phyloP scores from a whole-genome alignment of 2,329 filamentous ascomycete genomes.

The Penicillium oxalicum region DNA sequence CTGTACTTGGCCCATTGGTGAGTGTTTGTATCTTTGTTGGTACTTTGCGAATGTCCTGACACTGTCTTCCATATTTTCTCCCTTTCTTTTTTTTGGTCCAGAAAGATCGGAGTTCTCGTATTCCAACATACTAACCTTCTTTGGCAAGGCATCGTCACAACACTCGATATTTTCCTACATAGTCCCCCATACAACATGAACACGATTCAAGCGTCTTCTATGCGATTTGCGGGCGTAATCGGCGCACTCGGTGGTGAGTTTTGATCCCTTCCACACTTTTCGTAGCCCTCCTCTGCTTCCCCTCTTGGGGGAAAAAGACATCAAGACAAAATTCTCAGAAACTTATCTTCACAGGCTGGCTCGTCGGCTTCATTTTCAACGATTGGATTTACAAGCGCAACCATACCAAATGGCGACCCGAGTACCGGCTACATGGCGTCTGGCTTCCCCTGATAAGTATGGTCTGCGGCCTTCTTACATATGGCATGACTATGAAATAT shows the following conservation, averaged over 20 bases:
- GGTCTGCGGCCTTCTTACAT: constrained; percentile 28
- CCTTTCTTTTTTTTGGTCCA: neutral
- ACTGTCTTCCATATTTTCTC: too few relatives aligned
- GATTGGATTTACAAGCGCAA: constrained; percentile 26
- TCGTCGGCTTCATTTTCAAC: constrained; percentile 34
- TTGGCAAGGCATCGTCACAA: constrained; percentile 29
- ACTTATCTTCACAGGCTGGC: constrained; percentile 19
- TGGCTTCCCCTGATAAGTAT: constrained; percentile 30
- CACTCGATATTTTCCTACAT: constrained; percentile 30
- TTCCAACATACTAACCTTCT: neutral
- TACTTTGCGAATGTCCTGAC: too few relatives aligned
- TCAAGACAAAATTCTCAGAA: neutral
- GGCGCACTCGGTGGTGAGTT: constrained; percentile 26
- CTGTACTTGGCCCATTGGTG: constrained; percentile 36
- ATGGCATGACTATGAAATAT: constrained; percentile 32
- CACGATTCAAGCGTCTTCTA: constrained; percentile 31
- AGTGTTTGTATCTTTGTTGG: too few relatives aligned
- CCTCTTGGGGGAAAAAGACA: neutral
- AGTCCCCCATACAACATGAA: constrained; percentile 32
- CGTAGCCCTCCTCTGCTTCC: neutral
- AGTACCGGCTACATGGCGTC: constrained; percentile 33
- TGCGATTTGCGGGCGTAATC: constrained; percentile 34
- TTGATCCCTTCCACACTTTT: neutral
- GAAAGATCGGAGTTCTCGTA: neutral
- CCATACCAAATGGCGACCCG: constrained; percentile 23